Evolutionary conservation across 2,329 filamentous ascomycete genomes (phyloP).

Genomic region (Colletotrichum sp.): DNA sequence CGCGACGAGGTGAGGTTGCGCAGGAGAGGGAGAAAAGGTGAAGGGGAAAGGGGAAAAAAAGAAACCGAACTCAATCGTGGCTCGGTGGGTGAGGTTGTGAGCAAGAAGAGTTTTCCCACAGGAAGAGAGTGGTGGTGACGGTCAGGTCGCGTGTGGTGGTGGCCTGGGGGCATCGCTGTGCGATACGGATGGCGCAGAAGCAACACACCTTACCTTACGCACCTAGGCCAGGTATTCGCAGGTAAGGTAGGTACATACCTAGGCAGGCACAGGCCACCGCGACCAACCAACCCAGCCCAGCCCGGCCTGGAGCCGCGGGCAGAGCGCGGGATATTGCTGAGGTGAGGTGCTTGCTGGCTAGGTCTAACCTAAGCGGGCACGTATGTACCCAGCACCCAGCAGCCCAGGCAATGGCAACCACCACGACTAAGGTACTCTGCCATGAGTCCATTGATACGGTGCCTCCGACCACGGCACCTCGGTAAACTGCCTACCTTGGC

Average conservation of each 20-base stretch:
- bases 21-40: not conserved
- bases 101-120: slow-evolving; percentile 19
- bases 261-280: slow-evolving; percentile 9
- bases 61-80: slow-evolving; percentile 9
- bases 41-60: not conserved
- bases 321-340: not conserved
- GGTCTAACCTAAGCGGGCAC: not conserved
- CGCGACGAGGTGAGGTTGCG: slow-evolving; percentile 1
- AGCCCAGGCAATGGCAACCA: not conserved
- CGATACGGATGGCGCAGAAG: slow-evolving; percentile 8
- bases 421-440: not conserved
- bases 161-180: slow-evolving; percentile 3
- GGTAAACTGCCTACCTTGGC: not conserved
- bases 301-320: not conserved
- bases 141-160: slow-evolving; percentile 19
- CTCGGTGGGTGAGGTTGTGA: slow-evolving; percentile 17
- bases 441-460: not conserved
- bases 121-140: not conserved
- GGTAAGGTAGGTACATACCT: not conserved
- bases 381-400: not conserved
- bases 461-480: not conserved
- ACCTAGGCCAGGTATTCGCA: not conserved
- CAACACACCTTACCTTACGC: not conserved
- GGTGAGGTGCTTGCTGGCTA: not conserved
- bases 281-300: not conserved